Conservation (phyloP, 2,329 filamentous ascomycete species). For the Diaporthe ilicicola region DNA sequence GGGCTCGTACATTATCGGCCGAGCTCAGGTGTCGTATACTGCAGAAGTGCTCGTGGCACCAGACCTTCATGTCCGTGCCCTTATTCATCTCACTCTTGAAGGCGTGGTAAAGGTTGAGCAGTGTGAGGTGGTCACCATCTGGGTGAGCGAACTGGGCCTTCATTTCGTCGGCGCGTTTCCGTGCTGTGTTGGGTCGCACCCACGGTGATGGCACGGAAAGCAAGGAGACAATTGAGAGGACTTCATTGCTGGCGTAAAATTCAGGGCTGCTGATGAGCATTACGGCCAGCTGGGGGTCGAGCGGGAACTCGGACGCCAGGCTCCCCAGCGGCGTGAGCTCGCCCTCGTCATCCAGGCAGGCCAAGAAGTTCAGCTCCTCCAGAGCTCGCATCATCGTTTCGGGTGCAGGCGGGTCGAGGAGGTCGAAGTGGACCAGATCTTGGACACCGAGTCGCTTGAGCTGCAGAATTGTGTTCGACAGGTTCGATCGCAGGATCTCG, state of each 20-base stretch:
- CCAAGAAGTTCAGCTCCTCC: conserved; percentile 96
- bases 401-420: conserved; percentile 97
- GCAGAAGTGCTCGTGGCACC: conserved; percentile 97
- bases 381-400: conserved; percentile 98
- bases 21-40: conserved; percentile 88
- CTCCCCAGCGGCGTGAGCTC: conserved; percentile 87
- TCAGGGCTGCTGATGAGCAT: conserved; percentile 98
- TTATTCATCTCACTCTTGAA: conserved; percentile 82
- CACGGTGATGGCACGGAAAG: conserved; percentile 96
- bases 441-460: conserved; percentile 96
- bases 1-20: conserved; percentile 91
- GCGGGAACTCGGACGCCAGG: conserved; percentile 91
- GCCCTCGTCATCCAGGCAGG: conserved; percentile 95
- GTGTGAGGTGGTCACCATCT: conserved; percentile 93
- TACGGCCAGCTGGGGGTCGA: conserved; percentile 92
- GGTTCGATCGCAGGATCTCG: conserved; percentile 92
- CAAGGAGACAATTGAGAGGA: conserved; percentile 91
- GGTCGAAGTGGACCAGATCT: conserved; percentile 96
- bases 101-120: conserved; percentile 97
- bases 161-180: conserved; percentile 96
- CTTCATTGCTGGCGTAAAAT: conserved; percentile 99
- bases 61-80: conserved; percentile 77
- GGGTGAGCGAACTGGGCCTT: conserved; percentile 91
- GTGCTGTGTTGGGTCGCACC: conserved; percentile 82
- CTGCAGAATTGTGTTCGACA: conserved; percentile 94